Evolutionary conservation across 768 basidiomycete species (phyloP), one percentile per base, ranked within the genome.

Genomic region (Megacollybia marginata): DNA sequence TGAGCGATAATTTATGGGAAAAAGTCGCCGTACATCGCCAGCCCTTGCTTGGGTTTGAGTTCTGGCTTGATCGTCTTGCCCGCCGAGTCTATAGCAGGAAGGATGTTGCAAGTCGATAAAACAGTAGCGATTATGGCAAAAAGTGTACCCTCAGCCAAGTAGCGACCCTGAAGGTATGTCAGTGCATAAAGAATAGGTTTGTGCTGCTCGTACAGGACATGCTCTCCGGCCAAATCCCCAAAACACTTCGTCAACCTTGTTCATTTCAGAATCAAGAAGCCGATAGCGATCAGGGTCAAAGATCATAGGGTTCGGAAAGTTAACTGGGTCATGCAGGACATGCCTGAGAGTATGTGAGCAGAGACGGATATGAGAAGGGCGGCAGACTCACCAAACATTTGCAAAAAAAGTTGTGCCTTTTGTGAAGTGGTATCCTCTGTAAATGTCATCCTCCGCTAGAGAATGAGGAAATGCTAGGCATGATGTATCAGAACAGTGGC

Each of bases 281-380:
- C 18, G 33, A 32, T 46, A 54, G 13, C 49, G 15, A 32, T 51
- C 49, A 11, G 53, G 53, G 6, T 33, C 23, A 18, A 54, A 54
- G 28, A 31, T 18, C 13, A 19, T 23, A 5, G 53, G 50, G 1
- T 54, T 32, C 13, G 53, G 53, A 43, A 47, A 54, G 18, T 51
- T 28, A 11, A 12, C 11, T 23, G 49, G 45, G 33, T 54, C 35
- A 20, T 51, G 49, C 15, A 54, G 44, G 38, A 51, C 51, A 11
- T 49, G 49, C 50, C 53, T 54, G 20, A 15, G 15, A 50, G 47
- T 45, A 23, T 48, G 38, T 55, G 49, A 60, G 43, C 65, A 64
- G 46, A 59, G 49, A 40, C 65, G 64, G 34, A 57, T 61, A 13
- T 40, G 13, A 10, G 10, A 40, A 18, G 13, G 13, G 38, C 38